These are phyloP conservation scores for Candida pseudoviswanathii DNA, from an alignment of 1,139 yeast species.

Conservation along the genomic window DNA sequence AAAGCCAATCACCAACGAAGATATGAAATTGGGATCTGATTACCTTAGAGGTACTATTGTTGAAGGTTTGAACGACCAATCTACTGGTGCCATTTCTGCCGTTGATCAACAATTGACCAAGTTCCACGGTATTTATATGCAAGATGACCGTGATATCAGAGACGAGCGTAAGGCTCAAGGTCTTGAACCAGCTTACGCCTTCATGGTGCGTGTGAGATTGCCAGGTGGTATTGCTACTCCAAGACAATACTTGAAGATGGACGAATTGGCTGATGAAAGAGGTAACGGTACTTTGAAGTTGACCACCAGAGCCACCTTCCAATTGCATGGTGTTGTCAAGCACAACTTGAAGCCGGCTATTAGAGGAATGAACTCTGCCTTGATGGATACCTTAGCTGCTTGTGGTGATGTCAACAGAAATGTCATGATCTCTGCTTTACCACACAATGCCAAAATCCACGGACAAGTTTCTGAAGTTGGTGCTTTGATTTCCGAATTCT, in stretches of 20 bases:
- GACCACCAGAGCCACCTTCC: constrained; percentile 97
- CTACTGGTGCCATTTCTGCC: constrained; percentile 93
- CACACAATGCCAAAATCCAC: constrained; percentile 82
- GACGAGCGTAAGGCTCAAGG: constrained; percentile 93
- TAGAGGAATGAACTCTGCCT: constrained; percentile 87
- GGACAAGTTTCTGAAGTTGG: constrained; percentile 69
- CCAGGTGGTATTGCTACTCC: constrained; percentile 95
- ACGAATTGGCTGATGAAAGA: constrained; percentile 75
- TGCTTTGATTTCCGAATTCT: constrained; percentile 69
- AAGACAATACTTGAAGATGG: constrained; percentile 83
- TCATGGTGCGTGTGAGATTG: constrained; percentile 94
- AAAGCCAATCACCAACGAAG: constrained; percentile 94
- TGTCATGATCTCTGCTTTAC: constrained; percentile 88
- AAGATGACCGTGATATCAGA: constrained; percentile 95
- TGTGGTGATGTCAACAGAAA: constrained; percentile 99
- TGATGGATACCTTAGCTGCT: constrained; percentile 94
- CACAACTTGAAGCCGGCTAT: constrained; percentile 87
- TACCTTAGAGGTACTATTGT: constrained; percentile 92
- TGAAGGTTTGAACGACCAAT: constrained; percentile 76
- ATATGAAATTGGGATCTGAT: constrained; percentile 85
- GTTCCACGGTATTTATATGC: constrained; percentile 98
- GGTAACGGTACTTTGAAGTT: constrained; percentile 95
- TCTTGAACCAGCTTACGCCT: constrained; percentile 90
- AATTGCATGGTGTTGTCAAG: constrained; percentile 92
- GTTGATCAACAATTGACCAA: constrained; percentile 92